These are phyloP conservation scores for Lactarius deliciosus DNA, from an alignment of 768 basidiomycete species.

Conservation along the genomic window DNA sequence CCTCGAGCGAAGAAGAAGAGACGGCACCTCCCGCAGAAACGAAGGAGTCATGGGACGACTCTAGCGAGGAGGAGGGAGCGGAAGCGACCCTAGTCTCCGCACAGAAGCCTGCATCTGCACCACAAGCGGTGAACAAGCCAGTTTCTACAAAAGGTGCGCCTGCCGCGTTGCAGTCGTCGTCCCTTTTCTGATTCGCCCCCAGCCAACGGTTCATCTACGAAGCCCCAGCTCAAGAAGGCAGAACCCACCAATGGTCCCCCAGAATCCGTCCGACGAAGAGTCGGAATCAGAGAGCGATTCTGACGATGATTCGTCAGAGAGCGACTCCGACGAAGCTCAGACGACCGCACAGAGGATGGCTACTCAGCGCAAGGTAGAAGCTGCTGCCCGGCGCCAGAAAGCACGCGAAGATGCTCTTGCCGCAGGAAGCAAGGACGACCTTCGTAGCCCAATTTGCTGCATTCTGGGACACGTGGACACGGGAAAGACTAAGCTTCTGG, in stretches of 20 bases:
- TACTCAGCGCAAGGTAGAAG: conserved; percentile 75
- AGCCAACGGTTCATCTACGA: conserved; percentile 22
- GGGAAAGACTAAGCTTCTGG: conserved; percentile 95
- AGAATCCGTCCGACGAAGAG: conserved; percentile 38
- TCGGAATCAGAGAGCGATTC: conserved; percentile 45
- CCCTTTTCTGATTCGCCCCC: background rate
- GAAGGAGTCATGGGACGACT: conserved; percentile 47
- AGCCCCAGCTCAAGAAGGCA: conserved; percentile 3
- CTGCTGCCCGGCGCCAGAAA: conserved; percentile 75
- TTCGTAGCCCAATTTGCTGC: conserved; percentile 97
- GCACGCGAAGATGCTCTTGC: conserved; percentile 84
- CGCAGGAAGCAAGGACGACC: conserved; percentile 80
- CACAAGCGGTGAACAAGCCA: background rate
- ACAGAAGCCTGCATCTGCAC: conserved; percentile 5
- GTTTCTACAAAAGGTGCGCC: conserved; percentile 17
- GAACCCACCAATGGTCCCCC: conserved; percentile 15
- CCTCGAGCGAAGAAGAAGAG: conserved; percentile 56
- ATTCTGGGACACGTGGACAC: conserved; percentile 99
- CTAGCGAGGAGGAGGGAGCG: conserved; percentile 48
- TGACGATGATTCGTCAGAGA: conserved; percentile 35
- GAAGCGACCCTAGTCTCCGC: conserved; percentile 22
- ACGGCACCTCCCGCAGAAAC: conserved; percentile 25
- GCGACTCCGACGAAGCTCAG: conserved; percentile 62
- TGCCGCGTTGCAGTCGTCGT: background rate
- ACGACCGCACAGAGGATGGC: conserved; percentile 65